These are phyloP conservation scores for Aspergillus bombycis DNA, from an alignment of 2,329 filamentous ascomycete species.

Conservation along the genomic window DNA sequence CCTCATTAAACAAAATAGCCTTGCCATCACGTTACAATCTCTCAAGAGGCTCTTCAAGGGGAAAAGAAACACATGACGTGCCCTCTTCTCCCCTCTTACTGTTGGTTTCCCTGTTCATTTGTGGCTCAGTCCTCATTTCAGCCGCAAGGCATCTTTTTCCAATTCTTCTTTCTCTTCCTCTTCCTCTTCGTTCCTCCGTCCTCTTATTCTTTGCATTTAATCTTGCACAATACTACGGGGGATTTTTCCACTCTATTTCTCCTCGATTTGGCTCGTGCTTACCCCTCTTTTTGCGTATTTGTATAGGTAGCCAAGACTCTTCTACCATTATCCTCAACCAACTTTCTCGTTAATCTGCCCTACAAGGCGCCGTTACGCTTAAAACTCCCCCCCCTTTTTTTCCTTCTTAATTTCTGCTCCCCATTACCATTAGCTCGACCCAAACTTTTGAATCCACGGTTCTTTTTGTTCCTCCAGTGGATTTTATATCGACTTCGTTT, in stretches of 20 bases:
- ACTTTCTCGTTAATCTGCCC: background rate
- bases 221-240: background rate
- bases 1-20: background rate
- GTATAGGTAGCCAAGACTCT: background rate
- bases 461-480: background rate
- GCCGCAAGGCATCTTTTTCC: slow-evolving; percentile 17
- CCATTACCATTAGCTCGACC: background rate
- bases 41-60: background rate
- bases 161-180: background rate
- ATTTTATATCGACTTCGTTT: background rate
- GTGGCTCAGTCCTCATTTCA: slow-evolving; percentile 12
- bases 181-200: slow-evolving; percentile 6
- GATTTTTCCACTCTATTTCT: background rate
- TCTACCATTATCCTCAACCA: slow-evolving; percentile 2
- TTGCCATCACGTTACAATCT: background rate
- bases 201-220: slow-evolving; percentile 5
- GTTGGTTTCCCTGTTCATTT: background rate
- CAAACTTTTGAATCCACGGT: slow-evolving; percentile 1
- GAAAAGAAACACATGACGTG: slow-evolving; percentile 3
- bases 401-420: background rate
- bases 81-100: slow-evolving; percentile 6
- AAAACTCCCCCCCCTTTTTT: background rate
- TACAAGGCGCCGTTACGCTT: slow-evolving; percentile 7
- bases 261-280: slow-evolving; percentile 2
- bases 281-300: background rate